A percentile compares a stretch with the other conserved stretches of the same genome.
Conservation (phyloP, 169 alveolate species). For the Hepatocystis sp. region DNA sequence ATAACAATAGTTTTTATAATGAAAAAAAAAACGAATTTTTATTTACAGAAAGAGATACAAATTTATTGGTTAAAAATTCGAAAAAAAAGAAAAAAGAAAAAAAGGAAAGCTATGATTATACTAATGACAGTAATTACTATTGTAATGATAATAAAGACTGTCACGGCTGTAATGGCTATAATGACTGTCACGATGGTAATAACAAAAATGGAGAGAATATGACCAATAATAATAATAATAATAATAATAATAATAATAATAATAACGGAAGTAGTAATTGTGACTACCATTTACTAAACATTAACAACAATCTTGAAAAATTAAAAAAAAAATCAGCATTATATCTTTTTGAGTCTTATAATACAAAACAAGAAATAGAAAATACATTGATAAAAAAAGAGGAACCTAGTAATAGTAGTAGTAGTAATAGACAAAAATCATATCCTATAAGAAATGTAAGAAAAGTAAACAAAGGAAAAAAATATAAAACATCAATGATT, state of each 20-base stretch:
- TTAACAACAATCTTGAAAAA: not conserved
- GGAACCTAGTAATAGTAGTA: conserved; percentile 3
- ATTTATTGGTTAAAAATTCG: too few species aligned
- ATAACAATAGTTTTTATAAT: too few species aligned
- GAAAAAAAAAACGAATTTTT: too few species aligned
- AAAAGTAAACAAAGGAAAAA: conserved; percentile 35
- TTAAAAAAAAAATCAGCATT: not conserved
- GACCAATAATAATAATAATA: conserved; percentile 2
- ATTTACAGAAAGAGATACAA: too few species aligned
- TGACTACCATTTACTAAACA: not conserved
- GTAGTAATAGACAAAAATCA: conserved; percentile 60
- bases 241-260: not conserved
- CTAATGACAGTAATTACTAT: too few species aligned
- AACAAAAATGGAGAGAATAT: too few species aligned
- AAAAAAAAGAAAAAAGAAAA: too few species aligned
- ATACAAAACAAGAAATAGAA: conserved; percentile 7
- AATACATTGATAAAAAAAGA: not conserved
- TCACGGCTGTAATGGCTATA: too few species aligned
- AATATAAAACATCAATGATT: conserved; percentile 53
- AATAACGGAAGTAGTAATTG: not conserved
- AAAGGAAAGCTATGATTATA: too few species aligned
- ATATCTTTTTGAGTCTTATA: not conserved
- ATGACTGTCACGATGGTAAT: not conserved
- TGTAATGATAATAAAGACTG: too few species aligned
- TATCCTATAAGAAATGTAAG: conserved; percentile 25